Percentiles rank a stretch among this genome's conserved stretches.
phyloP scores from a whole-genome alignment of 169 alveolate species.

The Babesia gibsoni region DNA sequence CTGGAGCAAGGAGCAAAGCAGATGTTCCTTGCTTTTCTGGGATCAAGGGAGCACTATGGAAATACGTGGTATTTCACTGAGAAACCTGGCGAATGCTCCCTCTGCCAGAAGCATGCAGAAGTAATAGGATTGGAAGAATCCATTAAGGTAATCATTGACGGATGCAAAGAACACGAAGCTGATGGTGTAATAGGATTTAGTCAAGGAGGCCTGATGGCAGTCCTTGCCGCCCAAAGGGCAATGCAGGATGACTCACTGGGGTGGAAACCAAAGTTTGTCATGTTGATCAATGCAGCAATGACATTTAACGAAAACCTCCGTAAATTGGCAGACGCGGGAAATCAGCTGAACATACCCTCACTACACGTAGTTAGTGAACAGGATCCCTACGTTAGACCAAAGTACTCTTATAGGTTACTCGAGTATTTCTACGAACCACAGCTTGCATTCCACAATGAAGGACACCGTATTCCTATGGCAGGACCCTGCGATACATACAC shows the following conservation, averaged over 20 bases:
- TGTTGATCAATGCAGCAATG: slow-evolving; percentile 22
- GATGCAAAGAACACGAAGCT: slow-evolving; percentile 4
- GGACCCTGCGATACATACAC: too few relatives aligned
- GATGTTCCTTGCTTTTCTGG: neutral
- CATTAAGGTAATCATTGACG: slow-evolving; percentile 15
- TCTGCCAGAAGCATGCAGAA: neutral
- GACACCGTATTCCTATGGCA: too few relatives aligned
- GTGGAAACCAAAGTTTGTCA: slow-evolving; percentile 37
- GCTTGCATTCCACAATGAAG: too few relatives aligned
- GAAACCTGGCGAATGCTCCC: slow-evolving; percentile 13
- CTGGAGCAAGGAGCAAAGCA: slow-evolving; percentile 13
- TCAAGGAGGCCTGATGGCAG: slow-evolving; percentile 18
- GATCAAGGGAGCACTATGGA: slow-evolving; percentile 19
- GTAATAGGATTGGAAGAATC: slow-evolving; percentile 33
- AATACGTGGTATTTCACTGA: slow-evolving; percentile 35
- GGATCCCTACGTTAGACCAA: too few relatives aligned
- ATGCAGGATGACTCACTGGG: neutral
- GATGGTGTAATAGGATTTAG: slow-evolving; percentile 41
- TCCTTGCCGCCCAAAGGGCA: slow-evolving; percentile 4
- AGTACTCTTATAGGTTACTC: too few relatives aligned
- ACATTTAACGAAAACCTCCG: neutral
- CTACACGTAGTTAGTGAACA: slow-evolving; percentile 19
- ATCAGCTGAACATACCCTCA: slow-evolving; percentile 5
- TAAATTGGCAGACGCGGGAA: neutral
- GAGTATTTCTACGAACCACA: too few relatives aligned